phyloP scores from a whole-genome alignment of 148 eudicot genomes.

The Camellia granthamiana region DNA sequence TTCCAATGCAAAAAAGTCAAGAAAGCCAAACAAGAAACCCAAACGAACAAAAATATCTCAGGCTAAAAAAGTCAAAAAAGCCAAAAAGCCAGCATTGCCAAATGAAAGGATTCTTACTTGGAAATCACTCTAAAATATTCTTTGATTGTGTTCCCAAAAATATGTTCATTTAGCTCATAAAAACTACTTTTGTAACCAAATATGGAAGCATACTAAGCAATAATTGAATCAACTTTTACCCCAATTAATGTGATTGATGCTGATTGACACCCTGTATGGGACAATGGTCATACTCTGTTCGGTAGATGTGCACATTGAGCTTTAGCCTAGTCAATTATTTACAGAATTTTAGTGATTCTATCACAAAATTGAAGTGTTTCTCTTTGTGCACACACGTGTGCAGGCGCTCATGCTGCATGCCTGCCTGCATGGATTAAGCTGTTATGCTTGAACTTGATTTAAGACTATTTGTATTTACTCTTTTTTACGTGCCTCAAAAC shows the following conservation, averaged over 20 bases:
- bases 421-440: background rate
- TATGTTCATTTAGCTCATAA: background rate
- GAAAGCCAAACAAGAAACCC: too few relatives aligned
- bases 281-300: background rate
- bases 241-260: background rate
- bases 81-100: too few relatives aligned
- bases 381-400: background rate
- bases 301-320: background rate
- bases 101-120: background rate
- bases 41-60: too few relatives aligned
- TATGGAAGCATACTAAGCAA: background rate
- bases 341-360: background rate
- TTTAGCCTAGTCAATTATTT: background rate
- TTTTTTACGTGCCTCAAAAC: background rate
- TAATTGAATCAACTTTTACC: background rate
- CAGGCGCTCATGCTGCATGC: background rate
- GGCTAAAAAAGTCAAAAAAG: too few relatives aligned
- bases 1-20: too few relatives aligned
- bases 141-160: background rate
- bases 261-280: background rate
- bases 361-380: background rate
- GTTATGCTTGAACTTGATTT: background rate
- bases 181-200: background rate
- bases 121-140: background rate
- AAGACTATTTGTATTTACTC: background rate